phyloP scores from a whole-genome alignment of 257 asterid genomes.

The Scutellaria barbata region DNA sequence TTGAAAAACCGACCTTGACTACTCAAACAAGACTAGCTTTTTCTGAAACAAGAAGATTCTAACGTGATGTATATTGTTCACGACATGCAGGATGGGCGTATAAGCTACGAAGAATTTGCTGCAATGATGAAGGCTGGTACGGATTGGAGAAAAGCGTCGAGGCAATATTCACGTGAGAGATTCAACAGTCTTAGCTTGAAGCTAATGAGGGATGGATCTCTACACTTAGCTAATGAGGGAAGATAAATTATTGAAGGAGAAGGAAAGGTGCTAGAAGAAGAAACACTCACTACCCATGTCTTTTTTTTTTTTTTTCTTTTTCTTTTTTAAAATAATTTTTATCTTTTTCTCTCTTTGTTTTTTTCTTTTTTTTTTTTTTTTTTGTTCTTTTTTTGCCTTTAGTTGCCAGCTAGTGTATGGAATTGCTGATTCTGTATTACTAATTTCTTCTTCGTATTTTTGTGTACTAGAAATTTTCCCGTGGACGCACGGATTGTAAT shows the following conservation, averaged over 20 bases:
- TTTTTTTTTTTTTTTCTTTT: neutral
- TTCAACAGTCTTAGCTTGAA: slow-evolving; percentile 79
- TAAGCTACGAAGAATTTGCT: slow-evolving; percentile 80
- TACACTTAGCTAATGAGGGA: slow-evolving; percentile 54
- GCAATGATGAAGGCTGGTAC: slow-evolving; percentile 89
- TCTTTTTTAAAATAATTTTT: neutral
- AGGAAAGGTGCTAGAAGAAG: slow-evolving; percentile 13
- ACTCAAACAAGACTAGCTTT: no score
- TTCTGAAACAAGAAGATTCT: neutral
- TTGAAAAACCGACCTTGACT: no score
- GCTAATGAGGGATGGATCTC: slow-evolving; percentile 66
- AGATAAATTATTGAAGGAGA: slow-evolving; percentile 30
- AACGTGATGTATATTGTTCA: slow-evolving; percentile 6
- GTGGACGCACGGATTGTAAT: no score
- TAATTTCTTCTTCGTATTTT: neutral
- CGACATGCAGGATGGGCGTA: slow-evolving; percentile 65
- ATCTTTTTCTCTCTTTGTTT: neutral
- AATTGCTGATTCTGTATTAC: neutral
- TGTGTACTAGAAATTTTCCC: no score
- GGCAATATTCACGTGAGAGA: slow-evolving; percentile 73
- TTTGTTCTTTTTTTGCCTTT: neutral
- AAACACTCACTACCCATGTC: neutral
- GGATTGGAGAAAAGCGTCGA: slow-evolving; percentile 85
- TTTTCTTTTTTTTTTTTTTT: neutral
- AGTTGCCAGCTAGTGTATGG: neutral